Conservation (phyloP, 116 monocot species). For the Cymodocea nodosa region DNA sequence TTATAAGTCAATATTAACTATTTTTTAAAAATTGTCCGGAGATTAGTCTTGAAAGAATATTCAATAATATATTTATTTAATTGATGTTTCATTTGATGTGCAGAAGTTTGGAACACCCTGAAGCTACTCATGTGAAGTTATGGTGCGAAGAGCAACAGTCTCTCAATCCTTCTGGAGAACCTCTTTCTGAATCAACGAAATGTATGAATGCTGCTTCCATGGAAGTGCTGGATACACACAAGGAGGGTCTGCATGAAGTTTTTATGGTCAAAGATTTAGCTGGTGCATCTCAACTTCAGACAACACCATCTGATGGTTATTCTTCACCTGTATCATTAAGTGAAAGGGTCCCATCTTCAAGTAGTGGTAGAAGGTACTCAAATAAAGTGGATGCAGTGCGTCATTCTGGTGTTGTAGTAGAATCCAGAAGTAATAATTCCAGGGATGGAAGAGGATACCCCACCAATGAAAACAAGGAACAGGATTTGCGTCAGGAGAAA, state of each 20-base stretch:
- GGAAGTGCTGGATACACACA: constrained; percentile 20
- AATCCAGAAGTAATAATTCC: constrained; percentile 11
- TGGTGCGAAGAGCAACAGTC: constrained; percentile 25
- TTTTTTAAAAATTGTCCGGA: too few species aligned
- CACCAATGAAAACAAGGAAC: constrained; percentile 13
- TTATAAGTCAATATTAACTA: too few species aligned
- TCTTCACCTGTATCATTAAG: constrained; percentile 13
- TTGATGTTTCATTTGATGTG: too few species aligned
- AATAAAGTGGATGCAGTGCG: constrained; percentile 10
- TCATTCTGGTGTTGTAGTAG: constrained; percentile 25
- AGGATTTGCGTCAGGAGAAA: constrained; percentile 16
- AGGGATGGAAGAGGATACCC: constrained; percentile 21
- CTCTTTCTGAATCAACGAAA: constrained; percentile 5
- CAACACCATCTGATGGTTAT: constrained; percentile 16
- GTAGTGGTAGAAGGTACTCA: constrained; percentile 18
- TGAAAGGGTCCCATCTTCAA: constrained; percentile 26
- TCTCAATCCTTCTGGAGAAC: constrained; percentile 16
- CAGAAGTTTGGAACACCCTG: constrained; percentile 20
- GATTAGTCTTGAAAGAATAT: too few species aligned
- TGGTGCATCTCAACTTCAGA: constrained; percentile 14
- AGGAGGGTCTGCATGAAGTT: constrained; percentile 11
- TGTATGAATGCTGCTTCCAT: constrained; percentile 2
- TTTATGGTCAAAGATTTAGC: not conserved
- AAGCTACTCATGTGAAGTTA: constrained; percentile 13
- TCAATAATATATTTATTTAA: too few species aligned